Base-by-base conservation (phyloP, 768 basidiomycete species). In the Neoboletus magnificus region DNA sequence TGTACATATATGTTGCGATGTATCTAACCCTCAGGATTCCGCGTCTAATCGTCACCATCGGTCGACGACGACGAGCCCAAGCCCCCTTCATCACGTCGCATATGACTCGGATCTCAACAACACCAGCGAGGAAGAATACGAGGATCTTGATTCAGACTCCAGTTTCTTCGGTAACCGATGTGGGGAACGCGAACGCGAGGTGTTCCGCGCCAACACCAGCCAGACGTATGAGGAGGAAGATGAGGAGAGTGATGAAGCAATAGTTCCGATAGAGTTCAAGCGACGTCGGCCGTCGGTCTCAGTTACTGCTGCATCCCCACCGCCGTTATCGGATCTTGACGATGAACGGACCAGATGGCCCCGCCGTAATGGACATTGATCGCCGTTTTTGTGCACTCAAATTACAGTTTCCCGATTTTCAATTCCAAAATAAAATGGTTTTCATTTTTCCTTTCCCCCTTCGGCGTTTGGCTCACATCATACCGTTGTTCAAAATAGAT, bases 161-260 rank as follows among this genome's bases (percentile, higher is more conserved):
- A 71, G 70, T 47, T 71, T 71, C 57, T 71, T 71, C 62, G 66
- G 70, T 13, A 64, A 72, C 41, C 71, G 65, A 40, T 66, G 53
- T 13, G 51, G 58, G 55, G 61, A 63, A 50, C 61, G 60, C 25
- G 64, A 68, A 33, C 59, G 54, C 33, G 66, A 66, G 45, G 54
- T 57, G 9, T 60, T 71, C 36, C 71, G 62, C 29, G 66, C 73
- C 52, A 71, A 69, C 54, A 62, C 65, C 47, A 71, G 70, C 57
- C 69, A 65, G 57, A 60, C 69, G 64, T 77, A 71, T 39, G 59
- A 56, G 4, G 68, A 63, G 4, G 63, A 68, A 32, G 71, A 64
- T 9, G 73, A 72, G 45, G 73, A 71, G 57, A 70, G 68, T 43
- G 74, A 71, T 4, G 76, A 76, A 22, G 75, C 74, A 52, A 66